Evolutionary conservation across 768 basidiomycete species (phyloP).

Genomic region (Pulveroboletus frians): DNA sequence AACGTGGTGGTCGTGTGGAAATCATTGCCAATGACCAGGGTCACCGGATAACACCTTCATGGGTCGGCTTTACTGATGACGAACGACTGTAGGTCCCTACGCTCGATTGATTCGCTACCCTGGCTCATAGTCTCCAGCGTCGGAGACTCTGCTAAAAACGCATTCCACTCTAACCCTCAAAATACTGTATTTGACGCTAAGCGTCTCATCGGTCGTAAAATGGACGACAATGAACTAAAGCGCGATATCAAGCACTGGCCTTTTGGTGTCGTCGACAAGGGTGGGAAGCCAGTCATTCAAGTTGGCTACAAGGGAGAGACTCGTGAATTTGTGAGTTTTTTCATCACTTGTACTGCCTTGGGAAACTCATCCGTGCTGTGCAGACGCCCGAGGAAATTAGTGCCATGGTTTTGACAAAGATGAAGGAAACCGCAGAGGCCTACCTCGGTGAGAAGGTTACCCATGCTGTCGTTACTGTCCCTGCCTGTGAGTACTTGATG

Average conservation of each 20-base stretch:
- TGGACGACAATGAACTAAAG: constrained; percentile 74
- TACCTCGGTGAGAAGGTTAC: constrained; percentile 96
- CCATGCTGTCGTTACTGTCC: constrained; percentile 97
- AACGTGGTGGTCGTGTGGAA: constrained; percentile 80
- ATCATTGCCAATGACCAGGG: constrained; percentile 89
- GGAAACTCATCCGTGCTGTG: background rate
- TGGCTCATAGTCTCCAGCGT: constrained; percentile 37
- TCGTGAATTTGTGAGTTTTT: constrained; percentile 71
- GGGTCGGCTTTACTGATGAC: constrained; percentile 77
- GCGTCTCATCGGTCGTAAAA: constrained; percentile 85
- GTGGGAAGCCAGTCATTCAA: constrained; percentile 73
- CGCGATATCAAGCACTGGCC: constrained; percentile 91
- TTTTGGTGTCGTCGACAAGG: constrained; percentile 74
- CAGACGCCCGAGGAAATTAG: constrained; percentile 92
- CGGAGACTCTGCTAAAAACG: constrained; percentile 96
- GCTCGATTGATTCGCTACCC: background rate
- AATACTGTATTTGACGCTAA: constrained; percentile 98
- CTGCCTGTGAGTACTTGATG: constrained; percentile 62
- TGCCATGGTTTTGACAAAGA: constrained; percentile 93
- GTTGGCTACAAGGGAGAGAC: constrained; percentile 75
- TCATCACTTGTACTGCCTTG: background rate
- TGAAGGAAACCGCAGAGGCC: constrained; percentile 99
- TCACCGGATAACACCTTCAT: constrained; percentile 85
- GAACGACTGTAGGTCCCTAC: constrained; percentile 50
- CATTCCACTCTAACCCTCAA: constrained; percentile 81